Evolutionary conservation across 2,329 filamentous ascomycete species (phyloP), one percentile per base, ranked within the genome.

Genomic region (Monosporascus cannonballus): DNA sequence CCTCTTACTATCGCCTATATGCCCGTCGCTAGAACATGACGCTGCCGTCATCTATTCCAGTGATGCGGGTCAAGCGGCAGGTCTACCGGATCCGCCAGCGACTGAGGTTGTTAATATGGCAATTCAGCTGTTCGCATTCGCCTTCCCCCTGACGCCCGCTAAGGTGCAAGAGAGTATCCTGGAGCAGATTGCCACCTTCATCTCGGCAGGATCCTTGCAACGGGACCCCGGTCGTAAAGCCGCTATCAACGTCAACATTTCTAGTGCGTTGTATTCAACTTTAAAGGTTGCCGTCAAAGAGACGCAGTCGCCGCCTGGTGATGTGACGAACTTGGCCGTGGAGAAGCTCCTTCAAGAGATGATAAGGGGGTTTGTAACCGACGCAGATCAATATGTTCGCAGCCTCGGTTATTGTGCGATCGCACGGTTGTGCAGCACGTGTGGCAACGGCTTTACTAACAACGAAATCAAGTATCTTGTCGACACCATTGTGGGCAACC

Each of bases 101-200:
- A 99, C 93, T 1, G 92, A 96, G 65, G 92, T 96, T 25, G 89
- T 97, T 55, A 96, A 99, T 65, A 85, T 93, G 64, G 92, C 94
- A 1, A 95, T 99, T 52, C 87, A 94, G 56, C 76, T 97, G 0
- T 99, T 99, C 67, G 90, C 92, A 2, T 89, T 96, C 50, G 89
- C 90, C 39, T 85, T 99, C 53, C 92, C 94, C 3, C 76, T 96
- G 9, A 95, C 96, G 46, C 87, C 89, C 0, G 80, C 90, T 4
- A 96, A 93, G 64, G 89, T 99, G 3, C 94, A 99, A 64, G 94
- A 99, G 69, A 96, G 93, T 65, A 90, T 96, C 47, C 75, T 99
- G 9, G 94, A 99, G 69, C 94, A 99, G 66, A 86, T 97, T 47
- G 87, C 89, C 17, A 94, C 90, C 0, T 96, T 95, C 64, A 76